Evolutionary conservation across 768 basidiomycete species (phyloP).

Genomic region (Xerocomellus intermedius): DNA sequence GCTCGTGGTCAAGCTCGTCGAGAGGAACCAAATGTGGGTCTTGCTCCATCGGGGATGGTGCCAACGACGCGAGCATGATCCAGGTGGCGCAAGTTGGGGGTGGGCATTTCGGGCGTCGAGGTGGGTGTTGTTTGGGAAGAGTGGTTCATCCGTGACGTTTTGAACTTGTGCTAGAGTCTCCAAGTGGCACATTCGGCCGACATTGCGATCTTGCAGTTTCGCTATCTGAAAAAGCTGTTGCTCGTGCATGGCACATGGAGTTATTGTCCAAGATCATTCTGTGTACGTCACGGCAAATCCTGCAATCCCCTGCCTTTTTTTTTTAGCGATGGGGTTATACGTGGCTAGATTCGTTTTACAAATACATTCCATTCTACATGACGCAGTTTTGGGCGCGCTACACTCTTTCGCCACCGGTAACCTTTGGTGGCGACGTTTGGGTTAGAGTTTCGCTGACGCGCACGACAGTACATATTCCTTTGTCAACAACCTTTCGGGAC

Average conservation of each 20-base stretch:
- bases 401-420: too few relatives aligned
- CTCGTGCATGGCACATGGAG: slow-evolving; percentile 99
- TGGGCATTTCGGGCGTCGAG: slow-evolving; percentile 97
- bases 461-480: too few relatives aligned
- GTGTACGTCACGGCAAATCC: slow-evolving; percentile 34
- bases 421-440: too few relatives aligned
- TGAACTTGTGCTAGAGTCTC: slow-evolving; percentile 52
- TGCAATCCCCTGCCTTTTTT: slow-evolving; percentile 43
- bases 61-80: slow-evolving; percentile 99
- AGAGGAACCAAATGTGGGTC: slow-evolving; percentile 91
- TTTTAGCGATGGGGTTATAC: not conserved
- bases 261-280: slow-evolving; percentile 90
- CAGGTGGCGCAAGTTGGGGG: slow-evolving; percentile 97
- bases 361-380: too few relatives aligned
- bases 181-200: slow-evolving; percentile 82
- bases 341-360: too few relatives aligned
- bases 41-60: slow-evolving; percentile 95
- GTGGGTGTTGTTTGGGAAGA: too few relatives aligned
- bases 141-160: too few relatives aligned
- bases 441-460: too few relatives aligned
- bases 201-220: slow-evolving; percentile 87
- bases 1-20: slow-evolving; percentile 94
- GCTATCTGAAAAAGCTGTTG: slow-evolving; percentile 89
- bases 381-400: too few relatives aligned
- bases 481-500: too few relatives aligned